Evolutionary conservation across 1,284 basidiomycete genomes (phyloP), one percentile per base, ranked within the genome.

Genomic region (Erythrobasidium hasegawianum): DNA sequence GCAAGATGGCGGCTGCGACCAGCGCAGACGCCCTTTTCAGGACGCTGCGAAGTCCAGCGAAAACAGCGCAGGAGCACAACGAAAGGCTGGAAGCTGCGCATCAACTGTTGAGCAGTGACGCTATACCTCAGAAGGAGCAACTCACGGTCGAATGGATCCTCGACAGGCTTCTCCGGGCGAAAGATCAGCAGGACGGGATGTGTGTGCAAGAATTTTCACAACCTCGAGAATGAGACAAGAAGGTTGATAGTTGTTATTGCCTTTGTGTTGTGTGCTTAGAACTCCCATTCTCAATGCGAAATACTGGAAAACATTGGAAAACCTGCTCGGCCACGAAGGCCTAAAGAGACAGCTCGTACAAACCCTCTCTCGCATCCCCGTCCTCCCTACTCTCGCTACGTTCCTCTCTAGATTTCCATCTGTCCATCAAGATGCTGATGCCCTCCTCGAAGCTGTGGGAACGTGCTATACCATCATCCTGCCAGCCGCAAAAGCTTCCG

Each of bases 281-380:
- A 47, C 43, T 4, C 43, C 56, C 14, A 40, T 47, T 38, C 45
- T 58, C 20, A 49, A 57, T 58, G 16, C 40, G 10, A 18, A 27
- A 11, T 65, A 50, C 56, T 65, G 62, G 62, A 24, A 38, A 26
- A 9, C 57, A 14, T 49, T 58, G 27, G 13, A 41, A 1, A 40
- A 58, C 10, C 55, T 65, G 18, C 56, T 65, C 29, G 9, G 20
- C 9, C 20, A 24, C 2, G 41, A 58, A 27, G 55, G 56, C 27
- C 16, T 20, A 16, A 20, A 53, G 20, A 22, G 50, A 16, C 18
- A 53, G 20, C n/a, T 53, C 50, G 26, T 20, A 20, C 50, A 53
- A 9, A 29, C 26, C 7, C 50, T 53, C 20, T 16, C 26, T 9
- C 50, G 50, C 20, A 53, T 53, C 22, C 50, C 50, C 8, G 26